Percentiles rank a stretch among this genome's conserved stretches.
Conservation (phyloP, 2,329 filamentous ascomycete species). For the Rutstroemia sp. region DNA sequence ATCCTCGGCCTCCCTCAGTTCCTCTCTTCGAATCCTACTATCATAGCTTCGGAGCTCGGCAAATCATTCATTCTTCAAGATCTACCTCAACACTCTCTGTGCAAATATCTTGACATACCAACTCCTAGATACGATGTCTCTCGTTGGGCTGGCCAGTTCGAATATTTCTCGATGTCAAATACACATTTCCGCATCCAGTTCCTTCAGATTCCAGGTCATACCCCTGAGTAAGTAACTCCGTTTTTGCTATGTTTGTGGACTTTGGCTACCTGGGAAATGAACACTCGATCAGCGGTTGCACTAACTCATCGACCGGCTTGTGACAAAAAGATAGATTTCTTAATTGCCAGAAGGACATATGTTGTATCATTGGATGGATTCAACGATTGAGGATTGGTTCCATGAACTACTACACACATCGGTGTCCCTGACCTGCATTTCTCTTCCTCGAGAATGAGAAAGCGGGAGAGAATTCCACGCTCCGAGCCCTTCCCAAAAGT, state of each 20-base stretch:
- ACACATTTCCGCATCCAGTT: conserved; percentile 33
- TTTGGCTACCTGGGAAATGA: too few species aligned
- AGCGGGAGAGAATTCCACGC: too few species aligned
- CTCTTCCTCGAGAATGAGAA: background rate
- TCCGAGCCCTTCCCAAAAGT: too few species aligned
- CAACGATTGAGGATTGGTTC: too few species aligned
- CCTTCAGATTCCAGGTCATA: conserved; percentile 40
- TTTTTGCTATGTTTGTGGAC: too few species aligned
- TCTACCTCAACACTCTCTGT: conserved; percentile 35
- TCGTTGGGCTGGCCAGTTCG: conserved; percentile 34
- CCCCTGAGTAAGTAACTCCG: conserved; percentile 33
- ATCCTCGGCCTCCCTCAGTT: conserved; percentile 28
- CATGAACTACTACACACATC: too few species aligned
- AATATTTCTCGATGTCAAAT: conserved; percentile 23
- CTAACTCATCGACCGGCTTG: too few species aligned
- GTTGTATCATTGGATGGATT: too few species aligned
- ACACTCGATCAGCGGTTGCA: too few species aligned
- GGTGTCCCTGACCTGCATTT: conserved; percentile 17
- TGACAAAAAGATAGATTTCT: too few species aligned
- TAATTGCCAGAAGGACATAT: too few species aligned
- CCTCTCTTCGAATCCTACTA: conserved; percentile 16
- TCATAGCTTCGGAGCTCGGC: conserved; percentile 31
- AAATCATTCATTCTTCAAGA: conserved; percentile 35
- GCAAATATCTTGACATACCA: conserved; percentile 31
- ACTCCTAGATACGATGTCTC: conserved; percentile 35